Evolutionary conservation across 139 green algal genomes (phyloP), one percentile per base, ranked within the genome.

Genomic region (Protoeuglena noctilucae): DNA sequence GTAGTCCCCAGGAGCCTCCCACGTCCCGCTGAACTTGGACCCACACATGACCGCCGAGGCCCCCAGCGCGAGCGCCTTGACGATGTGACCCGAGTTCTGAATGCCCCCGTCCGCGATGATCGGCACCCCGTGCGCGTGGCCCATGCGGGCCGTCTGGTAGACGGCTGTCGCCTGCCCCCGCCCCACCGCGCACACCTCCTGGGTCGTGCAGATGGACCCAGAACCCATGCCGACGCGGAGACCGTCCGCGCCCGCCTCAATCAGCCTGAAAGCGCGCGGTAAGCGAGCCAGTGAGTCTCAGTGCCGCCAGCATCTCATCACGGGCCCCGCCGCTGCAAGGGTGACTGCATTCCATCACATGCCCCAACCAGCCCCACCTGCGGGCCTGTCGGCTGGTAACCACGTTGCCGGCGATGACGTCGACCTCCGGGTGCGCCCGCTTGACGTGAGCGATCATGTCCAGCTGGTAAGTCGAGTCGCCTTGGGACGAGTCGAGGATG

Each of bases 141-240:
- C 83, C 0, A 85, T 51, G 3, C 79, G 68, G 0, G 75, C 58
- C 1, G 69, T 63, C 40, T 77, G 60, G 73, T 86, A 98, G 28
- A 98, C 90, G 0, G 91, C 91, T 16, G 85, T 89, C 5, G 90
- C 91, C 68, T 98, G 90, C 2, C 90, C 91, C 4, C 91, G 70
- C 1, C 91, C 91, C 18, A 98, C 91, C 3, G 91, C 91, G 65
- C 91, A 98, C 47, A 98, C 88, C 76, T 95, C 88, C 68, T 96
- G 89, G 22, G 89, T 98, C 27, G 91, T 98, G 81, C 91, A 98
- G 66, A 98, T 98, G 64, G 82, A 94, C 31, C 91, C 91, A 3
- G 72, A 88, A 48, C 91, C 91, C 91, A 98, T 98, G 58, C 91
- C 91, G 27, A 96, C 84, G 23, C 88, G 82, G 53, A 96, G 77